Conservation (phyloP, 2,329 filamentous ascomycete genomes). For the Ceratocystis papillata region DNA sequence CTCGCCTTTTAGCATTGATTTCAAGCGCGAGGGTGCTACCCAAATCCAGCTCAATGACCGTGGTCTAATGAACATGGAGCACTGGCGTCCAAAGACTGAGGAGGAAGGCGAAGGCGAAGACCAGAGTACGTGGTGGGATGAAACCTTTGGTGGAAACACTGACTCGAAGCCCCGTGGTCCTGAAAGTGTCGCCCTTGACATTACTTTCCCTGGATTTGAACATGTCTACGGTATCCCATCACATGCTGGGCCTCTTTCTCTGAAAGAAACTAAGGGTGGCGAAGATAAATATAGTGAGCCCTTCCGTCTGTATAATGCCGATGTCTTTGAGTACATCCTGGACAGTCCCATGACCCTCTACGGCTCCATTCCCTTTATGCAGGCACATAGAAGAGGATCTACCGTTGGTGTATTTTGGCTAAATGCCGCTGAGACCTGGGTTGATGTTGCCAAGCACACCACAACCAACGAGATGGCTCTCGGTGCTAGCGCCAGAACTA, state of each 20-base stretch:
- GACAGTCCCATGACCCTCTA: slow-evolving; percentile 98
- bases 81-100: slow-evolving; percentile 85
- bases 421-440: slow-evolving; percentile 93
- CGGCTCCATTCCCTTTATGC: slow-evolving; percentile 95
- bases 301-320: slow-evolving; percentile 89
- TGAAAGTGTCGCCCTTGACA: slow-evolving; percentile 82
- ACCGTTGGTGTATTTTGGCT: slow-evolving; percentile 96
- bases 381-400: slow-evolving; percentile 86
- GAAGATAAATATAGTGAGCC: slow-evolving; percentile 77
- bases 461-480: slow-evolving; percentile 67
- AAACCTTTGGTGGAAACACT: slow-evolving; percentile 88
- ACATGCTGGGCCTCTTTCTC: slow-evolving; percentile 75
- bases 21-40: slow-evolving; percentile 67
- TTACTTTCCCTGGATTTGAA: slow-evolving; percentile 81
- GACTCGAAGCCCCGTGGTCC: slow-evolving; percentile 92
- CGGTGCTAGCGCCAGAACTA: slow-evolving; percentile 55
- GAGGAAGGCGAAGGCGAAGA: slow-evolving; percentile 41
- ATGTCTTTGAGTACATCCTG: slow-evolving; percentile 95
- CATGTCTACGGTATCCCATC: slow-evolving; percentile 93
- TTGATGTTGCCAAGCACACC: slow-evolving; percentile 80
- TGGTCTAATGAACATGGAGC: slow-evolving; percentile 86
- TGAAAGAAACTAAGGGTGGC: slow-evolving; percentile 83
- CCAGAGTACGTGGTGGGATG: slow-evolving; percentile 96
- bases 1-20: slow-evolving; percentile 73
- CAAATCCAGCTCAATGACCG: slow-evolving; percentile 83